Percentiles rank a stretch among this genome's conserved stretches.
phyloP scores from a whole-genome alignment of 306 rosid species.

The Glycine soja region DNA sequence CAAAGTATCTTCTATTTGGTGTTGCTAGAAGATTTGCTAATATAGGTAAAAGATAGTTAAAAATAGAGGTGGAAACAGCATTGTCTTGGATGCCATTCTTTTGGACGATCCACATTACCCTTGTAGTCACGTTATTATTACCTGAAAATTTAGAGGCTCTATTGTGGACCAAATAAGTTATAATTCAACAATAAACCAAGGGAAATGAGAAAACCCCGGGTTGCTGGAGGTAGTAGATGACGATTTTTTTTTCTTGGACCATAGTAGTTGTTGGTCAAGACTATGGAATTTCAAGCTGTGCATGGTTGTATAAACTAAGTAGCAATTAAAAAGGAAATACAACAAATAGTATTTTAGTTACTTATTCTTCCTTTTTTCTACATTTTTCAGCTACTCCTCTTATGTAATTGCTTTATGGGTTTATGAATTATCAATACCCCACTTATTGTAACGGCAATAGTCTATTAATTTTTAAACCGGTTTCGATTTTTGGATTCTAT shows the following conservation, averaged over 20 bases:
- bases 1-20: slow-evolving; percentile 83
- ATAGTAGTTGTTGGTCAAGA: slow-evolving; percentile 34
- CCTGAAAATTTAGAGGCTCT: slow-evolving; percentile 15
- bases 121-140: not conserved
- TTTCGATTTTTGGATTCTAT: not conserved
- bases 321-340: slow-evolving; percentile 16
- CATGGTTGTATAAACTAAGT: slow-evolving; percentile 34
- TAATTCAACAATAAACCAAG: slow-evolving; percentile 3
- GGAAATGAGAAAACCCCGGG: slow-evolving; percentile 24
- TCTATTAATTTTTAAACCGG: not conserved
- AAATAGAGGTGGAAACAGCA: slow-evolving; percentile 32
- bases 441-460: not conserved
- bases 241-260: slow-evolving; percentile 31
- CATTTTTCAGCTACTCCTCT: not conserved
- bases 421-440: not conserved
- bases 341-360: not conserved
- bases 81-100: slow-evolving; percentile 41
- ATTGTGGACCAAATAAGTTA: slow-evolving; percentile 25
- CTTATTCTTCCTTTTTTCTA: not conserved
- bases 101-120: slow-evolving; percentile 20
- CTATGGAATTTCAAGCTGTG: slow-evolving; percentile 11
- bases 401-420: not conserved
- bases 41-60: slow-evolving; percentile 64
- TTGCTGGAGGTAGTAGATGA: slow-evolving; percentile 36
- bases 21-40: slow-evolving; percentile 88